Evolutionary conservation across 2,329 filamentous ascomycete species (phyloP).

Genomic region (Tricladium varicosporioides): DNA sequence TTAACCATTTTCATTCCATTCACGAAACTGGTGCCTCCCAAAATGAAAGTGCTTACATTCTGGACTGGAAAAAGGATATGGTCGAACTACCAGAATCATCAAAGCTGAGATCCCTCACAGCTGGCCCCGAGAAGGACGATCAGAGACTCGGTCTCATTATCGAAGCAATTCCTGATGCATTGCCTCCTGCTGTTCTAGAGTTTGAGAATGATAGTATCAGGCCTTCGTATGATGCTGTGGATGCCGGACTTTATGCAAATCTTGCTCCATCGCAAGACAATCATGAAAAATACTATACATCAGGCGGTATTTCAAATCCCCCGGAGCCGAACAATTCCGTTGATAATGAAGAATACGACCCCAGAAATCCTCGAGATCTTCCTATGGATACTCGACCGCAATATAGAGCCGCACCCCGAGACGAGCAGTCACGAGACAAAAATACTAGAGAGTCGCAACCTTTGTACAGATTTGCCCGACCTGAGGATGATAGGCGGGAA

Average conservation of each 20-base stretch:
- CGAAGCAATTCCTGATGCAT: slow-evolving; percentile 47
- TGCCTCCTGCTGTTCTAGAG: slow-evolving; percentile 22
- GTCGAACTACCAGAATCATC: slow-evolving; percentile 54
- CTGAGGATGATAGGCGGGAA: slow-evolving; percentile 12
- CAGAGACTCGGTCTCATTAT: slow-evolving; percentile 51
- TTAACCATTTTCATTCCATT: slow-evolving; percentile 53
- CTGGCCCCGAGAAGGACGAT: slow-evolving; percentile 55
- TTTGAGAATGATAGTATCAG: slow-evolving; percentile 1
- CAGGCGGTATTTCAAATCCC: slow-evolving; percentile 9
- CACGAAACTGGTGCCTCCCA: slow-evolving; percentile 32
- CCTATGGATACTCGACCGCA: slow-evolving; percentile 11
- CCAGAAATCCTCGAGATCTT: slow-evolving; percentile 23
- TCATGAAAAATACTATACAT: slow-evolving; percentile 32
- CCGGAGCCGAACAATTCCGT: slow-evolving; percentile 13
- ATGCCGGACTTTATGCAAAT: slow-evolving; percentile 3
- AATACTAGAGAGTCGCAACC: neutral
- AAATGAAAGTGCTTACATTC: slow-evolving; percentile 29
- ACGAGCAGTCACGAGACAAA: slow-evolving; percentile 5
- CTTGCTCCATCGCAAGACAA: slow-evolving; percentile 32
- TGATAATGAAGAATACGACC: slow-evolving; percentile 27
- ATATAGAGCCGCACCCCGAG: slow-evolving; percentile 2
- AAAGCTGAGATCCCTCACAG: slow-evolving; percentile 46
- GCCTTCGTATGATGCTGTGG: slow-evolving; percentile 3
- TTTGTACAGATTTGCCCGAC: slow-evolving; percentile 9
- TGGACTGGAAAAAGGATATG: slow-evolving; percentile 58